A percentile compares a stretch with the other conserved stretches of the same genome.
Conservation (phyloP, 2,329 filamentous ascomycete genomes). For the Metarhizium sp. region DNA sequence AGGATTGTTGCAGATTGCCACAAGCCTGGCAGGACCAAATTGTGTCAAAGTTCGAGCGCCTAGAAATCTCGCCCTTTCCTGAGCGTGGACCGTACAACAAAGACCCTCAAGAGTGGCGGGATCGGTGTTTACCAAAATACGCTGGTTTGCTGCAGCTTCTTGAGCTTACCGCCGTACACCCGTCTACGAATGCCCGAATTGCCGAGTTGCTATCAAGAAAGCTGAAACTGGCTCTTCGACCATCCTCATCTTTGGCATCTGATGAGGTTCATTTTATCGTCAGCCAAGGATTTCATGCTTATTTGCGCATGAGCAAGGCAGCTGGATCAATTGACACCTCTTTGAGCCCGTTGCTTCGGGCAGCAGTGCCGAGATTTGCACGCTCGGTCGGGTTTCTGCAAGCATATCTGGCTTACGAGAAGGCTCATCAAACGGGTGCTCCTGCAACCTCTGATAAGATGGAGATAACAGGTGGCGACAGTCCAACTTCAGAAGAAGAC, state of each 20-base stretch:
- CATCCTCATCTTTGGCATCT: slow-evolving; percentile 47
- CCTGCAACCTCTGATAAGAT: slow-evolving; percentile 11
- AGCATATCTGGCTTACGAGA: slow-evolving; percentile 49
- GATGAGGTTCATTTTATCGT: slow-evolving; percentile 64
- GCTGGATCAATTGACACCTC: slow-evolving; percentile 47
- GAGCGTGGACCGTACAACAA: slow-evolving; percentile 54
- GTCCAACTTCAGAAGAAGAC: slow-evolving; percentile 39
- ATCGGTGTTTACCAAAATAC: slow-evolving; percentile 57
- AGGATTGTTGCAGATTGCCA: slow-evolving; percentile 47
- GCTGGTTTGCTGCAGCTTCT: slow-evolving; percentile 57
- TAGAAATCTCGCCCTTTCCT: slow-evolving; percentile 56
- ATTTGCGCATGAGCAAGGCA: slow-evolving; percentile 55
- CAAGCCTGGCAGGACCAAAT: slow-evolving; percentile 68
- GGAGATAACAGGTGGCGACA: slow-evolving; percentile 32
- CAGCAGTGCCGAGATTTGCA: slow-evolving; percentile 56
- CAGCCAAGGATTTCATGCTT: slow-evolving; percentile 65
- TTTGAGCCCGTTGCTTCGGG: slow-evolving; percentile 57
- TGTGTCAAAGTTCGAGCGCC: slow-evolving; percentile 55
- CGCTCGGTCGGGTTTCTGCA: slow-evolving; percentile 58
- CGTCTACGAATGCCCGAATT: slow-evolving; percentile 57
- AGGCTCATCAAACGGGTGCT: slow-evolving; percentile 16
- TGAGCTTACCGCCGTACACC: slow-evolving; percentile 51
- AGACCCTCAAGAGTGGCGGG: slow-evolving; percentile 51
- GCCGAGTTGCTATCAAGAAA: slow-evolving; percentile 57
- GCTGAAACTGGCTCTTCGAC: slow-evolving; percentile 53